phyloP scores from a whole-genome alignment of 2,329 filamentous ascomycete species.

The Nothophoma quercina region DNA sequence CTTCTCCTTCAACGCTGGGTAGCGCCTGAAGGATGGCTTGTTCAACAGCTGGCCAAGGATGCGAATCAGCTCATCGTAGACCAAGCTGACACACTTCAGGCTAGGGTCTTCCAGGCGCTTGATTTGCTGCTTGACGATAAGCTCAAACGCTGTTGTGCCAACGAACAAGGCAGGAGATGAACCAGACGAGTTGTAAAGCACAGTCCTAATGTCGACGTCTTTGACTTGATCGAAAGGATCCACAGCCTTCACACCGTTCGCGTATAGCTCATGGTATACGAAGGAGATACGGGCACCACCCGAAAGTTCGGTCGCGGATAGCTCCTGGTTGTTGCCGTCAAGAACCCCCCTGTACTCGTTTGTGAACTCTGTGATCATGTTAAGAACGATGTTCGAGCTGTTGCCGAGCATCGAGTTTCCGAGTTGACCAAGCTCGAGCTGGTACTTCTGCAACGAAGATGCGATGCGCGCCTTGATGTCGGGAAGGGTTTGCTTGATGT shows the following conservation, averaged over 20 bases:
- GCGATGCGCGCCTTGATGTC: conserved; percentile 98
- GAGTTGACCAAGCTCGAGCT: conserved; percentile 78
- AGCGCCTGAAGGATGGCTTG: conserved; percentile 90
- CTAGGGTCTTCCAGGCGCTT: conserved; percentile 95
- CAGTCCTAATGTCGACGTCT: conserved; percentile 95
- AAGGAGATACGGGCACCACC: conserved; percentile 98
- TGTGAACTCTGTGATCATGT: conserved; percentile 98
- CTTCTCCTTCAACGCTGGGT: conserved; percentile 95
- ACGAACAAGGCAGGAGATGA: conserved; percentile 96
- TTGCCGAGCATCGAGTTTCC: conserved; percentile 96
- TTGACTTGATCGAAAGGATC: conserved; percentile 98
- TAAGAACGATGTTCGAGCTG: conserved; percentile 93
- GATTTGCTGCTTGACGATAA: conserved; percentile 99
- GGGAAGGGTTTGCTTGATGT: conserved; percentile 98
- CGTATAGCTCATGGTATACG: conserved; percentile 98
- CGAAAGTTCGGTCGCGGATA: conserved; percentile 92
- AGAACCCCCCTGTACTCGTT: conserved; percentile 97
- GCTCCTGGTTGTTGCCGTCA: conserved; percentile 94
- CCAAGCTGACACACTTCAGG: conserved; percentile 94
- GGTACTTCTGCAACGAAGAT: conserved; percentile 93
- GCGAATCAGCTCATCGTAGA: conserved; percentile 96
- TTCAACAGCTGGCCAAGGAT: conserved; percentile 89
- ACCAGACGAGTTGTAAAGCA: conserved; percentile 98
- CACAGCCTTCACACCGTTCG: conserved; percentile 95
- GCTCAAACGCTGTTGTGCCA: conserved; percentile 95